phyloP scores from a whole-genome alignment of 805 yeast genomes.

The Zygosaccharomyces rouxii region DNA sequence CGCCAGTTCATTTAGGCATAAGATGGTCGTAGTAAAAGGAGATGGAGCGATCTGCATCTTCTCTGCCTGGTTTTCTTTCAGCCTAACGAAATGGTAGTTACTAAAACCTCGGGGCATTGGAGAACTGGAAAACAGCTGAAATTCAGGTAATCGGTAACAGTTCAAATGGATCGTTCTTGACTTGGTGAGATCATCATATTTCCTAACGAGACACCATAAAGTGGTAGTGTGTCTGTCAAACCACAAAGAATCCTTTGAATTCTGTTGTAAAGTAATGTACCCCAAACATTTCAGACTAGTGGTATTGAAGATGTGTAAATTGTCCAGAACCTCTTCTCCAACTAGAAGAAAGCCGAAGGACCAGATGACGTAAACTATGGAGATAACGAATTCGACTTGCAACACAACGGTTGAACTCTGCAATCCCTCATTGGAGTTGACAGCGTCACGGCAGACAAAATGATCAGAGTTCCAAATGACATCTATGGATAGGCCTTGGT shows the following conservation, averaged over 20 bases:
- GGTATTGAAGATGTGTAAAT: conserved; percentile 15
- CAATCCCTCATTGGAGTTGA: neutral
- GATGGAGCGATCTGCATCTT: neutral
- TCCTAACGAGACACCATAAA: conserved; percentile 11
- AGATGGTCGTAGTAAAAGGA: neutral
- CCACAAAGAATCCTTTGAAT: conserved; percentile 1
- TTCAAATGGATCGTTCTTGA: conserved; percentile 7
- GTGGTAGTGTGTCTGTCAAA: conserved; percentile 6
- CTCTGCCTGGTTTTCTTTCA: neutral
- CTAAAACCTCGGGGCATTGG: conserved; percentile 12
- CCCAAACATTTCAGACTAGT: conserved; percentile 15
- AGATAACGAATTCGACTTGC: conserved; percentile 12
- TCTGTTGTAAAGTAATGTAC: conserved; percentile 8
- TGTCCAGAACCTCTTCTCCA: conserved; percentile 10
- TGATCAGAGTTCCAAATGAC: neutral
- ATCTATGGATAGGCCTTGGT: neutral
- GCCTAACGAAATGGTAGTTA: conserved; percentile 6
- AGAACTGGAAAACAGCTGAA: conserved; percentile 5
- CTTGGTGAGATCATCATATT: conserved; percentile 11
- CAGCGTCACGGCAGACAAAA: neutral
- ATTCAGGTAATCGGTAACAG: conserved; percentile 7
- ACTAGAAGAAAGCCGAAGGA: conserved; percentile 12
- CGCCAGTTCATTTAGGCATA: neutral
- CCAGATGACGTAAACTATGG: conserved; percentile 14
- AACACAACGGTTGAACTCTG: neutral